phyloP scores from a whole-genome alignment of 23 red algal genomes.

The Pyropia haitanensis region DNA sequence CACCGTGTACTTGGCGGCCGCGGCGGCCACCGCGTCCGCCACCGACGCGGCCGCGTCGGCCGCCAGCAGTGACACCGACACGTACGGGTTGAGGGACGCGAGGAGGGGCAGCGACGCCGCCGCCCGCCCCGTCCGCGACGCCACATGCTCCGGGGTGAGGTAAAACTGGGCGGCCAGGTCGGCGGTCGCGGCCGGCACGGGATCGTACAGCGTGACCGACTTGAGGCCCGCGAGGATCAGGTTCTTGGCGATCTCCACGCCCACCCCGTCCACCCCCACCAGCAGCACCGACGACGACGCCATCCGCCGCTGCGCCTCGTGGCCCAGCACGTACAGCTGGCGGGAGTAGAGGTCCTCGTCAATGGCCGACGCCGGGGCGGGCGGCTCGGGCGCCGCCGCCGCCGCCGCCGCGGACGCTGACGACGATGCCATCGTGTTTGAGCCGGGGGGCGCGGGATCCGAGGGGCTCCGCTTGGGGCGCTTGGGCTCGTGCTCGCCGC shows the following conservation, averaged over 20 bases:
- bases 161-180: slow-evolving; percentile 96
- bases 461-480: no score
- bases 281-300: slow-evolving; percentile 74
- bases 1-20: slow-evolving; percentile 35
- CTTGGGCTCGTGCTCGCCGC: no score
- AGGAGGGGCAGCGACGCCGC: slow-evolving; percentile 45
- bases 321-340: slow-evolving; percentile 96
- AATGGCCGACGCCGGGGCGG: slow-evolving; percentile 23
- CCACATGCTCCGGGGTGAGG: slow-evolving; percentile 25
- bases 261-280: slow-evolving; percentile 74
- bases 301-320: slow-evolving; percentile 88
- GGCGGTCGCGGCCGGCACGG: slow-evolving; percentile 10
- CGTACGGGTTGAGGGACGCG: slow-evolving; percentile 75
- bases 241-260: slow-evolving; percentile 96
- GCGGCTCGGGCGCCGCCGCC: not conserved
- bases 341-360: slow-evolving; percentile 96
- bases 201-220: slow-evolving; percentile 71
- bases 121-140: slow-evolving; percentile 21
- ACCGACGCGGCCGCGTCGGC: slow-evolving; percentile 20
- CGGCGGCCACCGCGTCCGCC: slow-evolving; percentile 19
- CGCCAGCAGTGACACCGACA: slow-evolving; percentile 32
- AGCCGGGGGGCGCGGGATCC: no score
- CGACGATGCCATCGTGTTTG: no score
- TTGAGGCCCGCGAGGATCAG: slow-evolving; percentile 87
- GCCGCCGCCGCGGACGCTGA: no score